Evolutionary conservation across 1,284 basidiomycete genomes (phyloP), one percentile per base, ranked within the genome.

Genomic region (Pterulicium gracile): DNA sequence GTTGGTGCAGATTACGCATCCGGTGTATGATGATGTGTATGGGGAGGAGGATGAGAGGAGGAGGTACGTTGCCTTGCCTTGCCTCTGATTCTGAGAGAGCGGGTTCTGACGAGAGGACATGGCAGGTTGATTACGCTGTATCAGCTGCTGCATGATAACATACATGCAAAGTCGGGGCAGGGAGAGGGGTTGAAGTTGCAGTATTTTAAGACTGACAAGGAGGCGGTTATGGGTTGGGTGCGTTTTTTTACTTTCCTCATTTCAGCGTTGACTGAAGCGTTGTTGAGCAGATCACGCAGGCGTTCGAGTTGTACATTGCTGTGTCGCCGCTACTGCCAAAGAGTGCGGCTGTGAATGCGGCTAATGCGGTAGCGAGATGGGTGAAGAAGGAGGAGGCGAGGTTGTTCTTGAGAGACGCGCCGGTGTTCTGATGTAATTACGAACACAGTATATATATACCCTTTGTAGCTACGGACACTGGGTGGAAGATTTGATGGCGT

Each of bases 181-280:
- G 75, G 75, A 45, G 74, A 77, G 15, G 73, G 82, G 2, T 66
- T 91, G 53, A 89, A 92, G 61, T 61, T 96, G 49, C 82, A 93
- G 50, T 92, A 89, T 58, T 70, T 95, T 20, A 77, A 79, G 12
- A 94, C 89, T 0, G 78, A 83, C 47, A 77, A 81, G 47, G 95
- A 98, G 66, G 82, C 83, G 44, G 80, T 96, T 24, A 78, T 97
- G 68, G 94, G 87, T 43, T 90, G 88, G 88, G 88, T 90, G 57
- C 49, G 80, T 63, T 18, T 12, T 24, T 44, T 32, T 50, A n/a
- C n/a, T 17, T 23, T 20, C 17, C 34, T 32, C 32, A 45, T 15
- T 22, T 47, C 13, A 39, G 46, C 18, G 19, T 20, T 19, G 36
- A 40, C 17, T 44, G 12, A 4, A 22, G 19, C 22, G 17, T 35